phyloP scores from a whole-genome alignment of 257 asterid genomes.

The Dorcoceras hygrometricum region DNA sequence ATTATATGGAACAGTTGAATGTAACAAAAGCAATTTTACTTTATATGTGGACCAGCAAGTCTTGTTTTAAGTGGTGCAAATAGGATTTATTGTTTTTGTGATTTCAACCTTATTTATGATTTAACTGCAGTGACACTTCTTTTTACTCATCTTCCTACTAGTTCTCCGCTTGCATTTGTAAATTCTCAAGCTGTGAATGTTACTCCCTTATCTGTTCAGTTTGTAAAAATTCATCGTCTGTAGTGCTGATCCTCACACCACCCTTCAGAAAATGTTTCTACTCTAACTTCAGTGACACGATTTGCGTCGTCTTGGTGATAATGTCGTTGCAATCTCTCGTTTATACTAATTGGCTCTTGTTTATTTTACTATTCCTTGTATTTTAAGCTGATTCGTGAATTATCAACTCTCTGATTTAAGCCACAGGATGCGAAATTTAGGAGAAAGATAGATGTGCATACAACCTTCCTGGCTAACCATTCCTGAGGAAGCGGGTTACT shows the following conservation, averaged over 20 bases:
- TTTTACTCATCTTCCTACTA: not conserved
- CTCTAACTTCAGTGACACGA: not conserved
- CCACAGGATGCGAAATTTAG: not conserved
- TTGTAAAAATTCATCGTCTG: not conserved
- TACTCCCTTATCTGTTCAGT: not conserved
- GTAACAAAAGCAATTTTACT: not conserved
- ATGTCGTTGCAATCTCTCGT: not conserved
- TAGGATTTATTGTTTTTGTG: not conserved
- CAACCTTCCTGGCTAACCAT: conserved; percentile 23
- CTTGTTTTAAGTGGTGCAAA: not conserved
- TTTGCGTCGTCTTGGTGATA: not conserved
- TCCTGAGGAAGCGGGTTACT: conserved; percentile 18
- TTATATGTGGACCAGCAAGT: not conserved
- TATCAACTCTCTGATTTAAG: not conserved
- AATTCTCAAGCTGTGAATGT: not conserved
- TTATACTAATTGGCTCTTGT: not conserved
- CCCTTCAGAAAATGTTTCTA: not conserved
- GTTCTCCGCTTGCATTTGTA: not conserved
- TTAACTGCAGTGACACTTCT: not conserved
- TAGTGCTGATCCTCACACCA: not conserved
- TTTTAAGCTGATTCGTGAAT: not conserved
- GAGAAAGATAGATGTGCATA: conserved; percentile 25
- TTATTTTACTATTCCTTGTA: not conserved
- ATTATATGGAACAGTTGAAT: not conserved
- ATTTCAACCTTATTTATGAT: not conserved